Evolutionary conservation across 1,139 yeast species (phyloP).

Genomic region (Scheffersomyces segobiensis): DNA sequence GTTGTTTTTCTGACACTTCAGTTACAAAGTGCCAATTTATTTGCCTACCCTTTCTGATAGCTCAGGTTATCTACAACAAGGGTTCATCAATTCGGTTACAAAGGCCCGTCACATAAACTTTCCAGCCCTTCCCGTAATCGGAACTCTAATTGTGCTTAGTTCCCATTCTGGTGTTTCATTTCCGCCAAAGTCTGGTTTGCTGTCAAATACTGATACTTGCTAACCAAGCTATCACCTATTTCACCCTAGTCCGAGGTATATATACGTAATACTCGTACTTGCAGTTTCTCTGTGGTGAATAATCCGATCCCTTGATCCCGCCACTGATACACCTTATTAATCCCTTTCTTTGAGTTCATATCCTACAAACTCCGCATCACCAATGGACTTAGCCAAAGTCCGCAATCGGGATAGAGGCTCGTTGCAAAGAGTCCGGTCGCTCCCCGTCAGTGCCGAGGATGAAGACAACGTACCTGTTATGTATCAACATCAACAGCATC

Average conservation of each 20-base stretch:
- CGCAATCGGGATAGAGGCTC: not conserved
- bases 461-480: not conserved
- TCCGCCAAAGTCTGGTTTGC: not conserved
- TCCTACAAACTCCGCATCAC: not conserved
- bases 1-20: not conserved
- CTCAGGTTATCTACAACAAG: not conserved
- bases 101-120: not conserved
- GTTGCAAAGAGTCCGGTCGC: not conserved
- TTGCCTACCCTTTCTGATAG: not conserved
- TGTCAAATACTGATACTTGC: not conserved
- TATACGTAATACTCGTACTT: not conserved
- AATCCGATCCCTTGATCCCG: not conserved
- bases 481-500: not conserved
- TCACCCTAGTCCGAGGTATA: not conserved
- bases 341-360: not conserved
- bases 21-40: not conserved
- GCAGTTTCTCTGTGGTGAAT: not conserved
- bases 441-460: not conserved
- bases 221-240: not conserved
- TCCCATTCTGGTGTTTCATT: not conserved
- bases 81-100: not conserved
- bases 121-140: not conserved
- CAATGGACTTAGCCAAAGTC: not conserved
- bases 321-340: not conserved
- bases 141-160: not conserved